phyloP scores from a whole-genome alignment of 495 filamentous ascomycete species.

The Penicillium ucsense region DNA sequence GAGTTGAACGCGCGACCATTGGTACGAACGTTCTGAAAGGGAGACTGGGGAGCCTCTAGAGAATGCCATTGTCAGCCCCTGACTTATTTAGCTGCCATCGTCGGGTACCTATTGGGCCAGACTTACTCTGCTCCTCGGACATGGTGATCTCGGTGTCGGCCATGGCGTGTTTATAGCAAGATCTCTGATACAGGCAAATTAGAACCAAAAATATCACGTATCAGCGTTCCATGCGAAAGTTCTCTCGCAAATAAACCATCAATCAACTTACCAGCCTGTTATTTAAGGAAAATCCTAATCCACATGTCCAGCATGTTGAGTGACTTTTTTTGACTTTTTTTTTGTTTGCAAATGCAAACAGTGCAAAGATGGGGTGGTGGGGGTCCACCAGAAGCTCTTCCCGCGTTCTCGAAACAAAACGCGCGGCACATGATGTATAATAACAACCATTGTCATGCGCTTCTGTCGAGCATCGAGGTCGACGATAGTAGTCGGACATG shows the following conservation, averaged over 20 bases:
- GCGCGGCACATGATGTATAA: background rate
- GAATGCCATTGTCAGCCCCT: background rate
- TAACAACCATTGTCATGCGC: no score
- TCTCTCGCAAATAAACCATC: no score
- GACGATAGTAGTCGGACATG: no score
- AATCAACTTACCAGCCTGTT: background rate
- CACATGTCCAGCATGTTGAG: conserved; percentile 4
- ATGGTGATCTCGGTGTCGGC: conserved; percentile 24
- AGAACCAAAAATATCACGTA: no score
- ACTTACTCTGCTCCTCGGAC: conserved; percentile 31
- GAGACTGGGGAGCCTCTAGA: conserved; percentile 26
- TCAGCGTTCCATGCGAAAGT: no score
- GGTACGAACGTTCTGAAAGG: conserved; percentile 32
- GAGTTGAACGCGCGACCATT: conserved; percentile 39
- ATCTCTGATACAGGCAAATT: no score
- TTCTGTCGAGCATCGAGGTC: no score
- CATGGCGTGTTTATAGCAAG: conserved; percentile 12
- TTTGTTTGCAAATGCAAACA: conserved; percentile 24
- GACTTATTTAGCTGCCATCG: conserved; percentile 1
- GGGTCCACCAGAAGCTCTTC: conserved; percentile 11
- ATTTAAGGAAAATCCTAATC: conserved; percentile 7
- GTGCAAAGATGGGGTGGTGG: conserved; percentile 13
- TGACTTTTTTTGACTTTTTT: conserved; percentile 11
- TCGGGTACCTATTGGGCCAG: background rate
- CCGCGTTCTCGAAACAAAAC: conserved; percentile 1